phyloP scores from a whole-genome alignment of 768 basidiomycete species.

The Tephrocybe sp. region DNA sequence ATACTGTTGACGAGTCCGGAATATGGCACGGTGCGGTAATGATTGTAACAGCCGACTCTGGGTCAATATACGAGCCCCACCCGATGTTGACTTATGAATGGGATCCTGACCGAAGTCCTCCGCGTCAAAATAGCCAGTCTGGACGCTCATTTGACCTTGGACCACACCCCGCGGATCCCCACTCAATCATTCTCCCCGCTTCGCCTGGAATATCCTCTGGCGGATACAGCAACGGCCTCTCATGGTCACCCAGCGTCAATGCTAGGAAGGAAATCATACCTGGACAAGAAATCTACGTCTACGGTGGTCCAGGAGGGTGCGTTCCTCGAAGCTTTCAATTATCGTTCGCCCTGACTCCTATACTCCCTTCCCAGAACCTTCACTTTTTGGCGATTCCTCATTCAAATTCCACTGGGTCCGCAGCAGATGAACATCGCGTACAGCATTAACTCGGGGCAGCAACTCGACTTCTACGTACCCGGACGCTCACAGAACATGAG shows the following conservation, averaged over 20 bases:
- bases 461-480: constrained; percentile 82
- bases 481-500: constrained; percentile 81
- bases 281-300: constrained; percentile 76
- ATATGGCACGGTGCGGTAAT: constrained; percentile 89
- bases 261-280: constrained; percentile 40
- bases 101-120: constrained; percentile 53
- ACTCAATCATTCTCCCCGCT: constrained; percentile 43
- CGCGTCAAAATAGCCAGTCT: constrained; percentile 11
- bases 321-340: constrained; percentile 18
- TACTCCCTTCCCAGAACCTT: constrained; percentile 69
- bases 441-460: constrained; percentile 76
- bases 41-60: constrained; percentile 83
- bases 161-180: constrained; percentile 76
- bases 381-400: constrained; percentile 93
- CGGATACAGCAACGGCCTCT: constrained; percentile 19
- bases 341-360: neutral
- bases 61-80: constrained; percentile 74
- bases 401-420: constrained; percentile 72
- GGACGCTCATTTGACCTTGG: constrained; percentile 54
- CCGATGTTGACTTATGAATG: constrained; percentile 71
- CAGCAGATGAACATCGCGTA: constrained; percentile 81
- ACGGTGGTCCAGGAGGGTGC: constrained; percentile 55
- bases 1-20: constrained; percentile 76
- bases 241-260: constrained; percentile 25
- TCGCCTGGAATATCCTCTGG: constrained; percentile 15